These are phyloP conservation scores for Bipolaris cookei DNA, from an alignment of 2,329 filamentous ascomycete genomes.

Conservation along the genomic window DNA sequence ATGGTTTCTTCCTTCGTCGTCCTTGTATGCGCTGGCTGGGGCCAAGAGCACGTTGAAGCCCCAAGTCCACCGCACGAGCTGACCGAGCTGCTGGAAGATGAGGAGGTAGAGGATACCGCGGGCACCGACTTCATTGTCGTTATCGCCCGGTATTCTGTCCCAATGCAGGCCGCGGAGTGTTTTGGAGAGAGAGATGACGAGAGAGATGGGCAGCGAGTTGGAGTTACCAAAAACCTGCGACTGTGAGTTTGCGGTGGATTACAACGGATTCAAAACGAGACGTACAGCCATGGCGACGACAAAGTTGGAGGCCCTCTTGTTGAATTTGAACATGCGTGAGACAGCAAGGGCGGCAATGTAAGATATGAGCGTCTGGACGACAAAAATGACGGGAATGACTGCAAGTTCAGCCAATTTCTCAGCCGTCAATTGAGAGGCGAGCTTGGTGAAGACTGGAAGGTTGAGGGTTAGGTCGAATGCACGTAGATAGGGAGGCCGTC, in stretches of 20 bases:
- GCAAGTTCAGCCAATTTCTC: slow-evolving; percentile 88
- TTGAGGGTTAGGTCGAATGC: slow-evolving; percentile 12
- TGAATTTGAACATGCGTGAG: slow-evolving; percentile 78
- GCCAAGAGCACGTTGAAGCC: slow-evolving; percentile 95
- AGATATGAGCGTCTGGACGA: slow-evolving; percentile 85
- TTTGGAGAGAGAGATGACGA: slow-evolving; percentile 91
- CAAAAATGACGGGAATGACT: slow-evolving; percentile 93
- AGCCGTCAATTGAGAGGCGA: slow-evolving; percentile 90
- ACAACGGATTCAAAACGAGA: slow-evolving; percentile 10
- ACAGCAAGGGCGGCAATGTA: slow-evolving; percentile 76
- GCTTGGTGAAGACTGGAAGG: slow-evolving; percentile 84
- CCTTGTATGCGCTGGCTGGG: slow-evolving; percentile 74
- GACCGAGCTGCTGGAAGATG: slow-evolving; percentile 96
- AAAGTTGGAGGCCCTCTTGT: slow-evolving; percentile 87
- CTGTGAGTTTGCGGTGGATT: slow-evolving; percentile 21
- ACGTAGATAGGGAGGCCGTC: neutral
- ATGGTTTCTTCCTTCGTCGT: slow-evolving; percentile 60
- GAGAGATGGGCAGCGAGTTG: slow-evolving; percentile 94
- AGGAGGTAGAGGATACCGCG: slow-evolving; percentile 93
- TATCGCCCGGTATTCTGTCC: slow-evolving; percentile 89
- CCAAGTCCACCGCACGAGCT: slow-evolving; percentile 97
- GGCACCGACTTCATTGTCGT: slow-evolving; percentile 91
- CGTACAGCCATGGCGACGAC: slow-evolving; percentile 89
- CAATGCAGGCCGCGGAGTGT: slow-evolving; percentile 92
- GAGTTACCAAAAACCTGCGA: slow-evolving; percentile 89